phyloP scores from a whole-genome alignment of 208 protist species.

The Crithidia sp. region DNA sequence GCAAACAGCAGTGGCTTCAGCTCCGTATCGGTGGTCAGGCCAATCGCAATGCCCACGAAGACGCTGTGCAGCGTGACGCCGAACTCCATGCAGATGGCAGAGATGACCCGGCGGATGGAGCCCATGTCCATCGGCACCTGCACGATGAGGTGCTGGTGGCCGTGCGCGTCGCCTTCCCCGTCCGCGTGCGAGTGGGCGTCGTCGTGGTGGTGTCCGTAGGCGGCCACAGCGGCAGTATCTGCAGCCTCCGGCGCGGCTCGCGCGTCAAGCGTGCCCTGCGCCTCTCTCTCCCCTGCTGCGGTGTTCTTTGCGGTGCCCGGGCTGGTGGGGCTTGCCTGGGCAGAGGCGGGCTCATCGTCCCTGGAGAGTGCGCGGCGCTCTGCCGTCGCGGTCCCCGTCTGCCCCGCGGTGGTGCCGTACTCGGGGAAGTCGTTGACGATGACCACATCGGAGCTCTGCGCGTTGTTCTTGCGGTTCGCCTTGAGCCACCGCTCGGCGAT shows the following conservation, averaged over 20 bases:
- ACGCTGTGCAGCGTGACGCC: slow-evolving; percentile 71
- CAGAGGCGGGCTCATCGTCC: neutral
- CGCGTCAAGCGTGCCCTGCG: neutral
- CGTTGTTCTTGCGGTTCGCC: slow-evolving; percentile 6
- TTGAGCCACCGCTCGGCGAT: slow-evolving; percentile 33
- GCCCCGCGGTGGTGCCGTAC: neutral
- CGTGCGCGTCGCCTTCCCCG: slow-evolving; percentile 23
- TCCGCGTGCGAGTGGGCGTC: neutral
- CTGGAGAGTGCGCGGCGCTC: slow-evolving; percentile 6
- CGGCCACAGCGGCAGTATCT: neutral
- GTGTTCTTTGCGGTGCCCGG: neutral
- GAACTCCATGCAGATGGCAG: slow-evolving; percentile 44
- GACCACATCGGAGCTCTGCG: neutral
- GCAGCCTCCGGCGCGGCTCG: neutral
- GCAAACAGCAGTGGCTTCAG: slow-evolving; percentile 61
- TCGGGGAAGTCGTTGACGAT: slow-evolving; percentile 4
- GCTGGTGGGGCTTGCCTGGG: neutral
- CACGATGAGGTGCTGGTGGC: slow-evolving; percentile 37
- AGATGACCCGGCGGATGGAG: slow-evolving; percentile 29
- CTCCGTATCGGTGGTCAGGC: slow-evolving; percentile 49
- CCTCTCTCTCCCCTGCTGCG: neutral
- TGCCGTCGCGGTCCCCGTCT: neutral
- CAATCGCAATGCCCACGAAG: slow-evolving; percentile 69
- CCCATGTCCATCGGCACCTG: slow-evolving; percentile 34
- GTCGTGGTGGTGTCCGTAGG: neutral